Base-by-base conservation (phyloP, 495 filamentous ascomycete species). In the Penicillium samsonianum region DNA sequence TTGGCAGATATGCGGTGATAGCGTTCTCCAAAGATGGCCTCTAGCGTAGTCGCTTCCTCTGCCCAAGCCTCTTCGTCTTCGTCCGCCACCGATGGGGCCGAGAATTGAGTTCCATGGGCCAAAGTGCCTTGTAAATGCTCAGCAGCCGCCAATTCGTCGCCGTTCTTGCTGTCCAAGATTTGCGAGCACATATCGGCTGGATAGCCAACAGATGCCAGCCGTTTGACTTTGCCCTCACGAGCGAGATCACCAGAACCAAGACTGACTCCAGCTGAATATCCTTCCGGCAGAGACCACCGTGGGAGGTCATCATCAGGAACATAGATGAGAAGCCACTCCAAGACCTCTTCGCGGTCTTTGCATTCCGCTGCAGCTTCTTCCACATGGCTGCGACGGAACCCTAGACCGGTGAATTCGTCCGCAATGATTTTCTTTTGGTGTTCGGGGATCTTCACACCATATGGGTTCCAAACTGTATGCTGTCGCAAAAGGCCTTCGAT, bases 281-380 rank as follows among this genome's bases (percentile, higher is more conserved):
- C 85, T 72, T 94, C 93, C 4, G 95, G 95, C 23, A 98, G 76
- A 68, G 89, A 88, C 90, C 92, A 96, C 17, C 80, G 70, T 0
- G 94, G 94, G 2, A 97, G 73, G 69, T 98, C 94, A 69, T 98
- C 95, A 70, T 98, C 94, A 3, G 94, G 95, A 19, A 98, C 90
- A 72, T 98, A 92, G 30, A 98, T 89, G 20, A 98, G 79, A 19
- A 98, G 83, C 94, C 94, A 98, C 60, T 89, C 87, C 8, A 98
- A 76, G 12, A 90, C 84, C 70, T 98, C 95, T 68, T 98, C 92
- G n/a, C 86, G 81, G 69, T 96, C 91, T 73, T 91, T 95, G 71
- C 91, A 96, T 62, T 90, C 86, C 26, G 82, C 83, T 1, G 88
- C 83, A 9, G 94, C 95, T 73, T 98, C 94, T 67, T 96, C 87